Conservation (phyloP, 352 stramenopile species). For the Pythium sp. region DNA sequence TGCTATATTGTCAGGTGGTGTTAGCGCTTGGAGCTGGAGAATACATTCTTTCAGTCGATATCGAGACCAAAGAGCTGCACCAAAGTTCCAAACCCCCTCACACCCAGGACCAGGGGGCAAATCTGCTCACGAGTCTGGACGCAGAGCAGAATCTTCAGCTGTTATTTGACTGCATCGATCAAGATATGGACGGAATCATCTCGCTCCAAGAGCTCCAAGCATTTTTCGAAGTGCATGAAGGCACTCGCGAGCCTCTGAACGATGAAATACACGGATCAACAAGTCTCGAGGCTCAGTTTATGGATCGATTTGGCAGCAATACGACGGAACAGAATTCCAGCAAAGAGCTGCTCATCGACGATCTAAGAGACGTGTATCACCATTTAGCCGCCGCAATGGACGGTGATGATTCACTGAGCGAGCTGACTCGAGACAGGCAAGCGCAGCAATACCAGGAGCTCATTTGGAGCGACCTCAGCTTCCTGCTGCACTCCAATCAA, state of each 20-base stretch:
- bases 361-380: slow-evolving; percentile 42
- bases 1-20: slow-evolving; percentile 19
- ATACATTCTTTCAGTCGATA: slow-evolving; percentile 35
- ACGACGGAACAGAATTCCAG: not conserved
- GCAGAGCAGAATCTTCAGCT: slow-evolving; percentile 35
- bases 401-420: not conserved
- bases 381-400: slow-evolving; percentile 6
- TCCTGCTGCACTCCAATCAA: slow-evolving; percentile 10
- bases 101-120: not conserved
- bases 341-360: slow-evolving; percentile 26
- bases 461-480: slow-evolving; percentile 33
- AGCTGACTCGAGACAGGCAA: not conserved
- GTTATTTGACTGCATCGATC: slow-evolving; percentile 46
- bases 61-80: not conserved
- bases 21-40: slow-evolving; percentile 33
- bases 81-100: not conserved
- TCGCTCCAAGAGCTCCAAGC: slow-evolving; percentile 21
- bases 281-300: slow-evolving; percentile 9
- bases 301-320: slow-evolving; percentile 19
- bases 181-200: slow-evolving; percentile 35
- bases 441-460: slow-evolving; percentile 28
- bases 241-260: not conserved
- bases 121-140: slow-evolving; percentile 13
- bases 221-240: slow-evolving; percentile 31
- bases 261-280: not conserved